phyloP scores from a whole-genome alignment of 257 asterid genomes.

The Petrea volubilis region DNA sequence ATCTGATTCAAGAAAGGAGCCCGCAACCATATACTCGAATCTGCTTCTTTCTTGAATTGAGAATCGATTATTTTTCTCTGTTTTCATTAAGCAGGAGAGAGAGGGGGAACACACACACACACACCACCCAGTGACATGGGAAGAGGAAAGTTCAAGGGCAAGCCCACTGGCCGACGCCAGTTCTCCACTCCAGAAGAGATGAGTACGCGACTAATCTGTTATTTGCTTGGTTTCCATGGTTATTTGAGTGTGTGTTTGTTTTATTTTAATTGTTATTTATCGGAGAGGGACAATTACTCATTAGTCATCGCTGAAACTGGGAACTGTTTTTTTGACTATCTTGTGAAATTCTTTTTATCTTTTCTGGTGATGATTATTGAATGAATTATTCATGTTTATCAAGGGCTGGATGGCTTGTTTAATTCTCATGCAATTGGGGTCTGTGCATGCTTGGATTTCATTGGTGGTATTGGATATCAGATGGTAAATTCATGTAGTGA shows the following conservation, averaged over 20 bases:
- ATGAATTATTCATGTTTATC: neutral
- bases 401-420: neutral
- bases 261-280: no score
- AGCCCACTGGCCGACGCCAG: no score
- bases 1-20: constrained; percentile 35
- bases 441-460: neutral
- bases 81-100: neutral
- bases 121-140: neutral
- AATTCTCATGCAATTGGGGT: neutral
- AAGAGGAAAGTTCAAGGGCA: neutral
- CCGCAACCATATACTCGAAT: constrained; percentile 24
- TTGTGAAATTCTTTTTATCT: neutral
- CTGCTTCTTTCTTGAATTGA: constrained; percentile 26
- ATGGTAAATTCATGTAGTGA: neutral
- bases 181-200: no score
- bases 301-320: no score
- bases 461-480: neutral
- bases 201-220: no score
- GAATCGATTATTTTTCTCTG: constrained; percentile 4
- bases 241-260: no score
- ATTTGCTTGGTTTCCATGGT: no score
- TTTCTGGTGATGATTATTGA: neutral
- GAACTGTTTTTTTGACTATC: neutral
- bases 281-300: no score
- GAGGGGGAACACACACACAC: no score